Evolutionary conservation across 345 rosid species (phyloP).

Genomic region (Eucalyptus shirleyi): DNA sequence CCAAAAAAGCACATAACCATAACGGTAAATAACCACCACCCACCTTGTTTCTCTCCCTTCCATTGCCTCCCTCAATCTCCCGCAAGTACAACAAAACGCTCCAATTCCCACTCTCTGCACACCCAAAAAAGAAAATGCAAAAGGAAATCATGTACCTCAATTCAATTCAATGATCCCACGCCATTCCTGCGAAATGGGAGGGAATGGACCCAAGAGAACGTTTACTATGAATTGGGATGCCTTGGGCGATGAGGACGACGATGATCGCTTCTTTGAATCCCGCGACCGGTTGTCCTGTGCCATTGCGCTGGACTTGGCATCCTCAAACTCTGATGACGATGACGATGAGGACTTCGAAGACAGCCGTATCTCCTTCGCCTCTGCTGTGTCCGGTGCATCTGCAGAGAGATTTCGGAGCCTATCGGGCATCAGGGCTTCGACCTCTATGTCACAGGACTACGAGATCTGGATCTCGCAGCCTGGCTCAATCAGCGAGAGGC

Average conservation of each 20-base stretch:
- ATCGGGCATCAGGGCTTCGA: not conserved
- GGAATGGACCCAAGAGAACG: slow-evolving; percentile 44
- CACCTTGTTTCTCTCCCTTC: slow-evolving; percentile 32
- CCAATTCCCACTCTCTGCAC: not conserved
- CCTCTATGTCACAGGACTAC: slow-evolving; percentile 33
- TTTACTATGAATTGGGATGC: slow-evolving; percentile 75
- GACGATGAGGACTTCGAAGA: slow-evolving; percentile 58
- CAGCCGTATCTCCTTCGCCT: slow-evolving; percentile 53
- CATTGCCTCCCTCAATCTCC: not conserved
- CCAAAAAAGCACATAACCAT: not conserved
- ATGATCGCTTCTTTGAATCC: slow-evolving; percentile 58
- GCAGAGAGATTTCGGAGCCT: slow-evolving; percentile 5
- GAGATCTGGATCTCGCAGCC: slow-evolving; percentile 89
- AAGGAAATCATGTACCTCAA: not conserved
- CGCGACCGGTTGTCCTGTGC: slow-evolving; percentile 37
- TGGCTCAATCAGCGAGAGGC: slow-evolving; percentile 62
- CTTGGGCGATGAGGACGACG: slow-evolving; percentile 51
- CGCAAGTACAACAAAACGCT: not conserved
- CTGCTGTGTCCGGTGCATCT: slow-evolving; percentile 26
- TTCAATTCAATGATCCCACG: not conserved
- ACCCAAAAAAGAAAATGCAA: not conserved
- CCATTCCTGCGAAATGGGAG: not conserved
- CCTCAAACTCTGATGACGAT: slow-evolving; percentile 60
- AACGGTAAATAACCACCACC: not conserved
- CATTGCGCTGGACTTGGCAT: slow-evolving; percentile 36